Evolutionary conservation across 208 protist genomes (phyloP), one percentile per base, ranked within the genome.

Genomic region (Leishmania martiniquensis): DNA sequence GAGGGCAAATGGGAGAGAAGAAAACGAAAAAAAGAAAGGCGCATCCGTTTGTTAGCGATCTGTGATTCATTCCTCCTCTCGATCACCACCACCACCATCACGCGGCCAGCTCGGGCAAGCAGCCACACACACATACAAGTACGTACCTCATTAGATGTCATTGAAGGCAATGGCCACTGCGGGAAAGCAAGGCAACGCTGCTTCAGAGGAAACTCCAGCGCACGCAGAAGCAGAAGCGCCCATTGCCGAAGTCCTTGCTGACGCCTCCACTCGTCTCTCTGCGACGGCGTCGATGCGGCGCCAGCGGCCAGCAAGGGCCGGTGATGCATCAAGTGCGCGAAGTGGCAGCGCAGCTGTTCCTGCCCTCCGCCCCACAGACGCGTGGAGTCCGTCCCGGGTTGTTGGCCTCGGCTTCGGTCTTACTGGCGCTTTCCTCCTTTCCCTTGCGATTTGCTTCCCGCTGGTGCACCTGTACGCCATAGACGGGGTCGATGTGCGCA

Each of bases 401-500:
- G 13, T 62, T 34, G 0, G 54, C 44, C 22, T 81, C 29, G 55
- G 52, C 54, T 13, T 75, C 17, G 65, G 42, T 13, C 4, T 72
- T 37, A 49, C 66, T 17, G 25, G 34, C 20, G 47, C 39, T 6
- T 75, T 60, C 22, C 34, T 60, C 52, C n/a, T 52, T 25, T 59
- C 52, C 1, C 44, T 76, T n/a, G 12, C 73, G 25, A 9, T 63
- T 17, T 59, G 20, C 51, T 79, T 85, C 29, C 10, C 78, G 1
- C 62, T 52, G 5, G 37, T 82, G 22, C 66, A 82, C 49, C 9
- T 75, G 22, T 29, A 72, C 20, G 57, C 47, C 22, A 29, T 79
- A 5, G 74, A 83, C 15, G 74, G 65, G 42, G 59, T 75, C 59
- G 68, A 83, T 66, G 32, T 75, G n/a, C 7, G n/a, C 7, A 49